Conservation (phyloP, 176 grass and related monocot genomes). For the Chrysopogon serrulatus region DNA sequence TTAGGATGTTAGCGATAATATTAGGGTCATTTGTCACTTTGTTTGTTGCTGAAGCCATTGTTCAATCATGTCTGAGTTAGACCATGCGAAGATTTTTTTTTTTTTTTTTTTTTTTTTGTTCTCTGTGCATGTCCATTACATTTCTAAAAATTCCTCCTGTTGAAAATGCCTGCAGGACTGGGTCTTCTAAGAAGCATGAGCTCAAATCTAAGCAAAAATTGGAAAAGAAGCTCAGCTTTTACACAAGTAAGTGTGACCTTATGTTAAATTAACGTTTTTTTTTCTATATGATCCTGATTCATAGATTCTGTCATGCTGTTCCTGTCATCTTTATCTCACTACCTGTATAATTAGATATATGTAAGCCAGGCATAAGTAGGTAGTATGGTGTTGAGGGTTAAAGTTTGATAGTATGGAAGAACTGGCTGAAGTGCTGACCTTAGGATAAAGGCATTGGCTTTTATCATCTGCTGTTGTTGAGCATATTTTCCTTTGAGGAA, state of each 20-base stretch:
- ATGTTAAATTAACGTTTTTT: background rate
- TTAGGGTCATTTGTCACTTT: background rate
- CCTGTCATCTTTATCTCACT: background rate
- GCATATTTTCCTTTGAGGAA: background rate
- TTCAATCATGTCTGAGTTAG: background rate
- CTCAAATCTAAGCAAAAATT: slow-evolving; percentile 48
- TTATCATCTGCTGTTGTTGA: background rate
- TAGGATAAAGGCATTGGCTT: background rate
- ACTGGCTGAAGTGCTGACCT: too few relatives aligned
- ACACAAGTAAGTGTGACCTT: slow-evolving; percentile 25
- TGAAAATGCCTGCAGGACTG: slow-evolving; percentile 30
- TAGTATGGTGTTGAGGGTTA: background rate
- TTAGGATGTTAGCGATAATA: background rate
- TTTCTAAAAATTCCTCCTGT: slow-evolving; percentile 5
- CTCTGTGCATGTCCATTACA: background rate
- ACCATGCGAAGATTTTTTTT: too few relatives aligned
- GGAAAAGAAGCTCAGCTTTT: slow-evolving; percentile 43
- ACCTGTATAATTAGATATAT: background rate
- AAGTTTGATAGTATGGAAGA: background rate
- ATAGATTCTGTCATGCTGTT: background rate
- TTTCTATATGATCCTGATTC: background rate
- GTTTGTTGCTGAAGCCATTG: background rate
- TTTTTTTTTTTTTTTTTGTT: too few relatives aligned
- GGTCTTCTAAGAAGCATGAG: slow-evolving; percentile 39
- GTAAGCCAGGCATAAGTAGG: background rate